These are phyloP conservation scores for Hyaloperonospora arabidopsidis DNA, from an alignment of 352 stramenopile genomes.

Conservation along the genomic window DNA sequence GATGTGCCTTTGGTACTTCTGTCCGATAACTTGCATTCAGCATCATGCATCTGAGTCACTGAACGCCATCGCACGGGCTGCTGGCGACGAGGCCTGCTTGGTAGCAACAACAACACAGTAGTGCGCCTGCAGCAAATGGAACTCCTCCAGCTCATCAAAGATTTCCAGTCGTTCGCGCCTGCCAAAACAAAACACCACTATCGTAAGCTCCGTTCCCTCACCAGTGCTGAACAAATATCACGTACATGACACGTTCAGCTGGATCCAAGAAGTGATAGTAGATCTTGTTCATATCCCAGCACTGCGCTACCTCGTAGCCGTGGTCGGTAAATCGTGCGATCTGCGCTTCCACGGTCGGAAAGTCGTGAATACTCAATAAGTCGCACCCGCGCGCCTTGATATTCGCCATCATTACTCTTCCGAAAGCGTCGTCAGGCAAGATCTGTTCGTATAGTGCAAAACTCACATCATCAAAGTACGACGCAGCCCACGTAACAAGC, in stretches of 20 bases:
- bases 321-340: slow-evolving; percentile 61
- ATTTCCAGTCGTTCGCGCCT: slow-evolving; percentile 84
- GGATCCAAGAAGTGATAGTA: slow-evolving; percentile 85
- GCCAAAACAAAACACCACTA: slow-evolving; percentile 1
- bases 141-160: slow-evolving; percentile 91
- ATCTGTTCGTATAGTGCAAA: slow-evolving; percentile 90
- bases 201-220: not conserved
- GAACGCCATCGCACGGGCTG: slow-evolving; percentile 31
- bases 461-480: slow-evolving; percentile 63
- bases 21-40: not conserved
- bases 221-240: not conserved
- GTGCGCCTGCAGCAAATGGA: slow-evolving; percentile 86
- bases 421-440: slow-evolving; percentile 83
- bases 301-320: slow-evolving; percentile 62
- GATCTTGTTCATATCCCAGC: slow-evolving; percentile 88
- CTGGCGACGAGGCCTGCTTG: slow-evolving; percentile 26
- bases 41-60: slow-evolving; percentile 16
- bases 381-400: slow-evolving; percentile 86
- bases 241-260: slow-evolving; percentile 57
- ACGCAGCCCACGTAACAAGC: slow-evolving; percentile 60
- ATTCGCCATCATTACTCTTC: slow-evolving; percentile 87
- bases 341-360: slow-evolving; percentile 68
- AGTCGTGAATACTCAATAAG: slow-evolving; percentile 77
- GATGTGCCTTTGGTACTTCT: slow-evolving; percentile 1
- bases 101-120: slow-evolving; percentile 86